A percentile compares a stretch with the other conserved stretches of the same genome.
Evolutionary conservation across 2,329 filamentous ascomycete species (phyloP).

Genomic region (Ustulina deusta): DNA sequence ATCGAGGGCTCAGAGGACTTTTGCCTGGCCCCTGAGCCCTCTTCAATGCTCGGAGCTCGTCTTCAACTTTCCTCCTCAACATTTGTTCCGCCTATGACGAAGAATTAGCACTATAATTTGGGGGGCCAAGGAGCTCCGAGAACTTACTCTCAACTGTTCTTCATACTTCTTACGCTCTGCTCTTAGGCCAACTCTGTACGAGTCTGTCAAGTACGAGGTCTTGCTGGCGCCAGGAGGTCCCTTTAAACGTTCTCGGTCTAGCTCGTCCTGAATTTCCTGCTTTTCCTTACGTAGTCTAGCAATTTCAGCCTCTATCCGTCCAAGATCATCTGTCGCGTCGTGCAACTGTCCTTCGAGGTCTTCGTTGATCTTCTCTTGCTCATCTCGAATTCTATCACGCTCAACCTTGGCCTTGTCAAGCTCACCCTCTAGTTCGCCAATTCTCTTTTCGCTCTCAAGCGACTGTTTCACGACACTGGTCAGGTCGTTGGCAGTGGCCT

Average conservation of each 20-base stretch:
- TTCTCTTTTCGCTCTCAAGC: slow-evolving; percentile 52
- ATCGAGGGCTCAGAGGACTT: slow-evolving; percentile 44
- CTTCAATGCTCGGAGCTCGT: slow-evolving; percentile 50
- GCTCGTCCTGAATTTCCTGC: slow-evolving; percentile 50
- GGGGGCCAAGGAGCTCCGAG: background rate
- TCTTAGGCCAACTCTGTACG: slow-evolving; percentile 50
- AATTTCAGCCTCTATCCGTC: slow-evolving; percentile 46
- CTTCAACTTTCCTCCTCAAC: slow-evolving; percentile 50
- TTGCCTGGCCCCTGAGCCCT: slow-evolving; percentile 48
- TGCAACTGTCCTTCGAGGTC: slow-evolving; percentile 46
- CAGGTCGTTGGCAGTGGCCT: slow-evolving; percentile 56
- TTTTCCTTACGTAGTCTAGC: slow-evolving; percentile 49
- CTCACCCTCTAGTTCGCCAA: slow-evolving; percentile 50
- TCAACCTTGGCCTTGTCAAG: slow-evolving; percentile 49
- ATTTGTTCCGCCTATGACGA: slow-evolving; percentile 49
- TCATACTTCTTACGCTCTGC: slow-evolving; percentile 53
- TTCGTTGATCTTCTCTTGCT: slow-evolving; percentile 45
- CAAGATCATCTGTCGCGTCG: slow-evolving; percentile 45
- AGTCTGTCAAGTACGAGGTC: slow-evolving; percentile 52
- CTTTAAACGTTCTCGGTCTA: slow-evolving; percentile 50
- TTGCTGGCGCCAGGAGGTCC: slow-evolving; percentile 45
- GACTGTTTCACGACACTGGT: slow-evolving; percentile 52
- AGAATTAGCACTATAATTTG: slow-evolving; percentile 36
- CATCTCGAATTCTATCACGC: slow-evolving; percentile 43
- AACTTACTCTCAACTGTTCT: slow-evolving; percentile 52